phyloP scores from a whole-genome alignment of 208 protist species.

The Strigomonas galati region DNA sequence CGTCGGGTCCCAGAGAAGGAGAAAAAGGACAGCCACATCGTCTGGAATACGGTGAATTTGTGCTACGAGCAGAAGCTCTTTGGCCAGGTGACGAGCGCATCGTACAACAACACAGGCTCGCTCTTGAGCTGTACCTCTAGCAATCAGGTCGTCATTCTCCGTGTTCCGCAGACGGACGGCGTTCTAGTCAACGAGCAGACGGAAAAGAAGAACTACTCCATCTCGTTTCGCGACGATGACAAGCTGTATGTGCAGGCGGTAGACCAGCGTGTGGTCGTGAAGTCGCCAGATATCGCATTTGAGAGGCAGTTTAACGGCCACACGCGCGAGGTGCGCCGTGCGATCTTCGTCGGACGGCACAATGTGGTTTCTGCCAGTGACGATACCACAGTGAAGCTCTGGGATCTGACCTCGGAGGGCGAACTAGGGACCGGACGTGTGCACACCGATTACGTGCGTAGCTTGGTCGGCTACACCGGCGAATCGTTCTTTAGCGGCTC shows the following conservation, averaged over 20 bases:
- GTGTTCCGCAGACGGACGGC: slow-evolving; percentile 71
- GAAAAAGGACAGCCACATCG: slow-evolving; percentile 48
- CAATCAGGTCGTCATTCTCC: slow-evolving; percentile 75
- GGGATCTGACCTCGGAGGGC: slow-evolving; percentile 69
- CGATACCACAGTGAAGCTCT: slow-evolving; percentile 80
- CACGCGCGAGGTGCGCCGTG: slow-evolving; percentile 66
- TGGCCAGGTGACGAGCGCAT: slow-evolving; percentile 63
- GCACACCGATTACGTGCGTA: slow-evolving; percentile 87
- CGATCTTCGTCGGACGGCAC: slow-evolving; percentile 66
- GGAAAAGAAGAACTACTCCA: slow-evolving; percentile 65
- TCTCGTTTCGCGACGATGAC: slow-evolving; percentile 78
- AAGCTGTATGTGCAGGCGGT: slow-evolving; percentile 75
- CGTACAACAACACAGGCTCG: slow-evolving; percentile 60
- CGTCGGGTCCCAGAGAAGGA: slow-evolving; percentile 43
- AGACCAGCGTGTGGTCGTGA: slow-evolving; percentile 71
- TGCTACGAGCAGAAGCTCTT: slow-evolving; percentile 89
- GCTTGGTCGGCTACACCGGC: slow-evolving; percentile 48
- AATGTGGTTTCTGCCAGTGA: slow-evolving; percentile 83
- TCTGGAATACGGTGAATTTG: slow-evolving; percentile 72
- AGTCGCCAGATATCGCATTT: slow-evolving; percentile 81
- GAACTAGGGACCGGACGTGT: slow-evolving; percentile 39
- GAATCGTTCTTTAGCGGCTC: slow-evolving; percentile 79
- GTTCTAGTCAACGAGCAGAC: slow-evolving; percentile 81
- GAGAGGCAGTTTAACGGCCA: slow-evolving; percentile 76
- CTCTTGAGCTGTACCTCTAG: slow-evolving; percentile 67